These are phyloP conservation scores for Phoma herbarum DNA, from an alignment of 2,329 filamentous ascomycete genomes.

Conservation along the genomic window DNA sequence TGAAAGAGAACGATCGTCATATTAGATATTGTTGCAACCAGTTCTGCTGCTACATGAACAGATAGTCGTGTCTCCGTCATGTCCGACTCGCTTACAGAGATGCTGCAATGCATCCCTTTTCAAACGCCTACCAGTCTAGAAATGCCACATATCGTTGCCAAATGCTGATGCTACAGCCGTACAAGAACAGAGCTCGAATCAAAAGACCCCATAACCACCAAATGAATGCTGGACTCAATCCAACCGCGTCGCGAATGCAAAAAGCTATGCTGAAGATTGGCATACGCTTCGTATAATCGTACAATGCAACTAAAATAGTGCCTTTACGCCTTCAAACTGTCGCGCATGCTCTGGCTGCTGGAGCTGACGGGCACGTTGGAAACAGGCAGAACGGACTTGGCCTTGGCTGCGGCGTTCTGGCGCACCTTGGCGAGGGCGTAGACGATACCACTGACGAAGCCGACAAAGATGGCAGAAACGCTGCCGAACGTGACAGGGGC, in stretches of 20 bases:
- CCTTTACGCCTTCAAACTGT: constrained; percentile 70
- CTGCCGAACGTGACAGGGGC: constrained; percentile 92
- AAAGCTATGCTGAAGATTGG: constrained; percentile 20
- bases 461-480: constrained; percentile 88
- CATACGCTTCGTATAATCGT: constrained; percentile 24
- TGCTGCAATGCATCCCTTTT: constrained; percentile 1
- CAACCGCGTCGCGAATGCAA: constrained; percentile 24
- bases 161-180: constrained; percentile 11
- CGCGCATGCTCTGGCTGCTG: constrained; percentile 88
- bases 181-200: constrained; percentile 7
- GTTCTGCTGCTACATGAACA: constrained; percentile 5
- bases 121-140: constrained; percentile 18
- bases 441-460: constrained; percentile 90
- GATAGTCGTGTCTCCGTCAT: constrained; percentile 9
- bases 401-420: constrained; percentile 73
- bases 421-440: constrained; percentile 88
- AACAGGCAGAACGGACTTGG: constrained; percentile 73
- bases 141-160: constrained; percentile 14
- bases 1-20: constrained; percentile 10
- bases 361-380: constrained; percentile 79
- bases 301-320: background rate
- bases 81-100: constrained; percentile 3
- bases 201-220: background rate
- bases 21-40: constrained; percentile 9
- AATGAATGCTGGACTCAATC: constrained; percentile 31